Conservation (phyloP, 768 basidiomycete species). For the Suillus weaverae region DNA sequence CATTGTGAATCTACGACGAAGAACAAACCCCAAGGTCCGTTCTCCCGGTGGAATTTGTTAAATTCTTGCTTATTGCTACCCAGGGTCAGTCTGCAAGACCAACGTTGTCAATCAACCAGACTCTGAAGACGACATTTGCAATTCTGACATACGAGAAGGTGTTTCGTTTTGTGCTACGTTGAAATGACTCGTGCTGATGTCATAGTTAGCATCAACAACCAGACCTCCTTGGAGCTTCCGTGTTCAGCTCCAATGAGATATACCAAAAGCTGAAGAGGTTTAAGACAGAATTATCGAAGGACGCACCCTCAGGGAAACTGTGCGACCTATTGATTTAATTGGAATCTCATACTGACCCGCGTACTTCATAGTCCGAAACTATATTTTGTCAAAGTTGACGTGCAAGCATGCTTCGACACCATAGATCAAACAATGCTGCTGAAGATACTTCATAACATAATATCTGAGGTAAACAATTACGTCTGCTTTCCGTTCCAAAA, state of each 20-base stretch:
- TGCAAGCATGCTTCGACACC: slow-evolving; percentile 94
- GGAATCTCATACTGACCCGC: not conserved
- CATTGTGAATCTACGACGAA: slow-evolving; percentile 81
- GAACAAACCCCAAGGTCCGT: slow-evolving; percentile 39
- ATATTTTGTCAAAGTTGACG: slow-evolving; percentile 97
- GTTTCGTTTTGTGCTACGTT: not conserved
- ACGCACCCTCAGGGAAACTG: slow-evolving; percentile 48
- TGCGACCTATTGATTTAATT: slow-evolving; percentile 32
- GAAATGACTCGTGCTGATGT: not conserved
- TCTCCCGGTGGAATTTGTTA: not conserved
- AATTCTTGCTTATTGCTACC: not conserved
- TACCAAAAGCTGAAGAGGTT: slow-evolving; percentile 72
- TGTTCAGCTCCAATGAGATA: slow-evolving; percentile 82
- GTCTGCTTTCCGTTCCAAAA: not conserved
- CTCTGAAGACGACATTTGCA: slow-evolving; percentile 80
- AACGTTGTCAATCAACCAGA: slow-evolving; percentile 80
- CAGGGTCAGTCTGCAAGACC: slow-evolving; percentile 32
- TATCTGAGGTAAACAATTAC: slow-evolving; percentile 58
- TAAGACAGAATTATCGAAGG: slow-evolving; percentile 52
- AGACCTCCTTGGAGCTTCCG: slow-evolving; percentile 72
- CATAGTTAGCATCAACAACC: slow-evolving; percentile 56
- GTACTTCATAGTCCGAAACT: slow-evolving; percentile 65
- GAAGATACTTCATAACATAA: slow-evolving; percentile 66
- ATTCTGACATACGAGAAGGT: slow-evolving; percentile 91
- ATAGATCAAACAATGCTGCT: slow-evolving; percentile 88